These are phyloP conservation scores for Diaporthe nobilis DNA, from an alignment of 2,329 filamentous ascomycete species.

Conservation along the genomic window DNA sequence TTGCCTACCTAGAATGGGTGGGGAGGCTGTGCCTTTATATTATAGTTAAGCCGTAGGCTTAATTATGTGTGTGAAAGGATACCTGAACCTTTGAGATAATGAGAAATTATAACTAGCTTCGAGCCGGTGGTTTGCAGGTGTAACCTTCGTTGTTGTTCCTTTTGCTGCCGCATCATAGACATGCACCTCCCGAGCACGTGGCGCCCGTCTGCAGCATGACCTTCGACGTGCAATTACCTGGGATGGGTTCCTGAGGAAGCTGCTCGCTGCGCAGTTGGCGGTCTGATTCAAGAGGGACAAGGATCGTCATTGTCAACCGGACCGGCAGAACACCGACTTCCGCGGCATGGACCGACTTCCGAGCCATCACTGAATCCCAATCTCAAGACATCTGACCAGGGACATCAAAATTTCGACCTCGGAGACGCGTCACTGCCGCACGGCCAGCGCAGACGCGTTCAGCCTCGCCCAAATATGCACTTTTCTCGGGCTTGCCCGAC, in stretches of 20 bases:
- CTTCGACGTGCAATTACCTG: background rate
- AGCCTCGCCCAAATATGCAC: background rate
- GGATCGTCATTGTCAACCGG: conserved; percentile 22
- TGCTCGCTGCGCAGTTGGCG: conserved; percentile 1
- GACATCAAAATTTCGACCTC: conserved; percentile 5
- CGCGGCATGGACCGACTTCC: conserved; percentile 12
- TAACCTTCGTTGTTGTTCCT: no score
- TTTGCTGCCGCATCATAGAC: background rate
- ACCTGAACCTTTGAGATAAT: no score
- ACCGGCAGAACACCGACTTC: conserved; percentile 18
- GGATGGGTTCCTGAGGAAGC: background rate
- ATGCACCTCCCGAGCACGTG: background rate
- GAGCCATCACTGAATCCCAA: background rate
- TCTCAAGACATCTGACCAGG: background rate
- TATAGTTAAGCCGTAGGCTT: no score
- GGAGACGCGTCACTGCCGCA: conserved; percentile 32
- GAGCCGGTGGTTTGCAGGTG: background rate
- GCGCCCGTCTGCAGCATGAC: background rate
- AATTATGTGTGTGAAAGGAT: no score
- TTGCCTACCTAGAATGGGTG: no score
- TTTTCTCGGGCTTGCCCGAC: background rate
- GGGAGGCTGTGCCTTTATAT: no score
- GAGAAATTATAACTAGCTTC: conserved; percentile 18
- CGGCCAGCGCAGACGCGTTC: conserved; percentile 12
- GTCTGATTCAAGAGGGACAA: conserved; percentile 28